These are phyloP conservation scores for Mycena alexandri DNA, from an alignment of 768 basidiomycete species.

Conservation along the genomic window DNA sequence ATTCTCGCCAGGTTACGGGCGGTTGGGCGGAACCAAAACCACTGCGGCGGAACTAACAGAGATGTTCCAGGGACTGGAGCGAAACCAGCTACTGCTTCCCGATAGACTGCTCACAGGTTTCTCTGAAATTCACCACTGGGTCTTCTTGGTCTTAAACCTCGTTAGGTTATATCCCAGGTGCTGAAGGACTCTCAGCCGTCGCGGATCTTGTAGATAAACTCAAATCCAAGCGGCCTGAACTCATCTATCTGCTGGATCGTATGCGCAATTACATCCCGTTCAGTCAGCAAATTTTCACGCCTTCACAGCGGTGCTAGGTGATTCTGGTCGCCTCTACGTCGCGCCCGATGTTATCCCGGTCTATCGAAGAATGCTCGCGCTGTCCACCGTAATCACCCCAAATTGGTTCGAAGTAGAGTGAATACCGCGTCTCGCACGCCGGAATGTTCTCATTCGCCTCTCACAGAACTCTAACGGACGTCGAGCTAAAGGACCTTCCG, in stretches of 20 bases:
- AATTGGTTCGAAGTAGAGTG: slow-evolving; percentile 99
- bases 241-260: slow-evolving; percentile 95
- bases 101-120: slow-evolving; percentile 84
- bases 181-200: slow-evolving; percentile 80
- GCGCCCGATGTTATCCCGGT: slow-evolving; percentile 88
- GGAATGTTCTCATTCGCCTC: slow-evolving; percentile 12
- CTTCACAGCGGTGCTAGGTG: slow-evolving; percentile 89
- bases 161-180: slow-evolving; percentile 89
- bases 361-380: slow-evolving; percentile 82
- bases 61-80: slow-evolving; percentile 81
- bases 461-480: slow-evolving; percentile 80
- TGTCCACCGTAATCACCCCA: slow-evolving; percentile 95
- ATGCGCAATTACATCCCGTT: slow-evolving; percentile 46
- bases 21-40: slow-evolving; percentile 83
- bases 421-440: slow-evolving; percentile 42
- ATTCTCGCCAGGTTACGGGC: slow-evolving; percentile 77
- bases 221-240: slow-evolving; percentile 64
- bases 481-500: slow-evolving; percentile 71
- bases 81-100: slow-evolving; percentile 80
- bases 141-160: slow-evolving; percentile 14
- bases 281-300: slow-evolving; percentile 9
- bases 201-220: slow-evolving; percentile 72
- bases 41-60: slow-evolving; percentile 80
- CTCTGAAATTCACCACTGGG: background rate
- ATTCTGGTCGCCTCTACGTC: slow-evolving; percentile 91